Evolutionary conservation across 2,329 filamentous ascomycete genomes (phyloP).

Genomic region (Hypomyces perniciosus): DNA sequence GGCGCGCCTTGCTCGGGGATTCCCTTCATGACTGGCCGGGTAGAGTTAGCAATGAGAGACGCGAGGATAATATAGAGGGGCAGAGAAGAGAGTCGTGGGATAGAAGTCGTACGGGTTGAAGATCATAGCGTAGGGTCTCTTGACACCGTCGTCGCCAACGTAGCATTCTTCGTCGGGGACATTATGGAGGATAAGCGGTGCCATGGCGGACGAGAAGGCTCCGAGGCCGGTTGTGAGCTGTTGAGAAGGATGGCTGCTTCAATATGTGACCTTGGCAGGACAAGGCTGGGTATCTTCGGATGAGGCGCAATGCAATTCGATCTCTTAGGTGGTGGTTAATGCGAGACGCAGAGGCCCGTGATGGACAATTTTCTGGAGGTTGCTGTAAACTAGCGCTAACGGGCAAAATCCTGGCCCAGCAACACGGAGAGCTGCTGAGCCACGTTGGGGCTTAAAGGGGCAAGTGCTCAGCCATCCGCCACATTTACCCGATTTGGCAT

Average conservation of each 20-base stretch:
- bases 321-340: neutral
- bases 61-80: neutral
- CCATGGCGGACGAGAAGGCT: constrained; percentile 36
- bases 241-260: neutral
- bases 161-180: constrained; percentile 64
- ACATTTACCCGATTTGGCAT: constrained; percentile 1
- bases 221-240: neutral
- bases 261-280: neutral
- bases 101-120: constrained; percentile 50
- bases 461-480: constrained; percentile 5
- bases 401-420: constrained; percentile 4
- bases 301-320: neutral
- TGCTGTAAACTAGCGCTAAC: neutral
- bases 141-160: constrained; percentile 58
- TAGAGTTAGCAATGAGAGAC: neutral
- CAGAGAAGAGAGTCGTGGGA: neutral
- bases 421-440: neutral
- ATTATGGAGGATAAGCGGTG: constrained; percentile 61
- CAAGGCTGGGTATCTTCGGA: neutral
- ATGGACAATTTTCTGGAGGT: constrained; percentile 2
- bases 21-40: constrained; percentile 35
- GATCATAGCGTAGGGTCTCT: constrained; percentile 60
- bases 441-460: neutral
- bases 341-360: constrained; percentile 4
- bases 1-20: constrained; percentile 44